Evolutionary conservation across 2,329 filamentous ascomycete species (phyloP).

Genomic region (Xylaria hypoxylon): DNA sequence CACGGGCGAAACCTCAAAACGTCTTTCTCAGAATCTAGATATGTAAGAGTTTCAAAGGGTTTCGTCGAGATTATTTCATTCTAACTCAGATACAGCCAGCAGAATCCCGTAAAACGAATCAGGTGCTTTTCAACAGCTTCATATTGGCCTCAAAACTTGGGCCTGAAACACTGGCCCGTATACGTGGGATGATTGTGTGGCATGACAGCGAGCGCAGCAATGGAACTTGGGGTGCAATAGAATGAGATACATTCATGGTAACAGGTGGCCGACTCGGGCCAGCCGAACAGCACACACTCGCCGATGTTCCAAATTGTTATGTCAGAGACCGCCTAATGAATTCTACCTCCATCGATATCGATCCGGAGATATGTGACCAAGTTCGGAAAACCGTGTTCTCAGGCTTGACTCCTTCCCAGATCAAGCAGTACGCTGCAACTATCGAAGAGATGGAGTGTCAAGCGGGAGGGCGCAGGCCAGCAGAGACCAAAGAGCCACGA

Average conservation of each 20-base stretch:
- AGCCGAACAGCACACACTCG: not conserved
- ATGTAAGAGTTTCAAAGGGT: not conserved
- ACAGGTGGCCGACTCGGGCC: constrained; percentile 17
- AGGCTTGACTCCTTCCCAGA: constrained; percentile 17
- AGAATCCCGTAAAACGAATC: not conserved
- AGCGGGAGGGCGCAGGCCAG: not conserved
- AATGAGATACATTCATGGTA: constrained; percentile 6
- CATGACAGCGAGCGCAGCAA: constrained; percentile 18
- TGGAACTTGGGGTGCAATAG: constrained; percentile 15
- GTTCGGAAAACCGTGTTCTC: constrained; percentile 20
- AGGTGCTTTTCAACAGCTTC: constrained; percentile 1
- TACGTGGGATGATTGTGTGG: constrained; percentile 15
- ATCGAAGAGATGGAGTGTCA: constrained; percentile 8
- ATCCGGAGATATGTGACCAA: not conserved
- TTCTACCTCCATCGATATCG: not conserved
- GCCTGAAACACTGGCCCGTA: constrained; percentile 8
- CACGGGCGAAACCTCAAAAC: constrained; percentile 14
- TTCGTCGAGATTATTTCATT: not conserved
- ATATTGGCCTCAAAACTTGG: not conserved
- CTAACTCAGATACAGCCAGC: constrained; percentile 7
- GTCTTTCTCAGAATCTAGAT: constrained; percentile 12
- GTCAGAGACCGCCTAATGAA: constrained; percentile 28
- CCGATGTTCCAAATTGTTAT: constrained; percentile 19
- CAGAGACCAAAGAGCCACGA: constrained; percentile 10
- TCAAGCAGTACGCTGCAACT: constrained; percentile 16